phyloP scores from a whole-genome alignment of 345 rosid genomes.

The Gossypium raimondii region DNA sequence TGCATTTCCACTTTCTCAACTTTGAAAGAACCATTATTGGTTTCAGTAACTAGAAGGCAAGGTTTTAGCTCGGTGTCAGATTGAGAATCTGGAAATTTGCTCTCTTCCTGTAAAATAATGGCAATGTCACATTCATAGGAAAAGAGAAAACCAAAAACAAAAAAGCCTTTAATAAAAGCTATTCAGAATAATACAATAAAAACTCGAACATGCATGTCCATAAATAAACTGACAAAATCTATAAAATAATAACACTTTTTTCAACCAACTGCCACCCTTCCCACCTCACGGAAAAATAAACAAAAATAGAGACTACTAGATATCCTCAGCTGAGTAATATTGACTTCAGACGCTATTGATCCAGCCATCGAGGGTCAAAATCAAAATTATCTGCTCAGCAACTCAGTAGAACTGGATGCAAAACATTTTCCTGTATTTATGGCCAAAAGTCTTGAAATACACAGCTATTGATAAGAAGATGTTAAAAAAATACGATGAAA shows the following conservation, averaged over 20 bases:
- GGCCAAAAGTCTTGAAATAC: slow-evolving; percentile 1
- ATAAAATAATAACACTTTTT: neutral
- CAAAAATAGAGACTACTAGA: neutral
- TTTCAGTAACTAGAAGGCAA: slow-evolving; percentile 24
- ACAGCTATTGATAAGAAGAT: neutral
- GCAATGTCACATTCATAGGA: neutral
- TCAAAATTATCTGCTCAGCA: neutral
- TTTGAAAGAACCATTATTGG: slow-evolving; percentile 22
- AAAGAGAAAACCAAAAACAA: neutral
- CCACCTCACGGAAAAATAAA: neutral
- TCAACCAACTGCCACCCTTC: neutral
- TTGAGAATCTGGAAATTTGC: slow-evolving; percentile 17
- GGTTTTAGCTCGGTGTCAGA: slow-evolving; percentile 21
- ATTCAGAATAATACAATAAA: neutral
- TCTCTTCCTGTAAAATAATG: slow-evolving; percentile 41
- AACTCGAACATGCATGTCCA: neutral
- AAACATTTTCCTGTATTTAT: neutral
- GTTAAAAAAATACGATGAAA: neutral
- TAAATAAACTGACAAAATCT: neutral
- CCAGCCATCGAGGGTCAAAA: neutral
- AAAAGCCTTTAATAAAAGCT: neutral
- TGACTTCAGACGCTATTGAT: neutral
- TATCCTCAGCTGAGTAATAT: neutral
- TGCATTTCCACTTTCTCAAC: slow-evolving; percentile 26
- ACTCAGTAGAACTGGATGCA: neutral